phyloP scores from a whole-genome alignment of 495 filamentous ascomycete genomes.

The Penicillium atrosanguineum region DNA sequence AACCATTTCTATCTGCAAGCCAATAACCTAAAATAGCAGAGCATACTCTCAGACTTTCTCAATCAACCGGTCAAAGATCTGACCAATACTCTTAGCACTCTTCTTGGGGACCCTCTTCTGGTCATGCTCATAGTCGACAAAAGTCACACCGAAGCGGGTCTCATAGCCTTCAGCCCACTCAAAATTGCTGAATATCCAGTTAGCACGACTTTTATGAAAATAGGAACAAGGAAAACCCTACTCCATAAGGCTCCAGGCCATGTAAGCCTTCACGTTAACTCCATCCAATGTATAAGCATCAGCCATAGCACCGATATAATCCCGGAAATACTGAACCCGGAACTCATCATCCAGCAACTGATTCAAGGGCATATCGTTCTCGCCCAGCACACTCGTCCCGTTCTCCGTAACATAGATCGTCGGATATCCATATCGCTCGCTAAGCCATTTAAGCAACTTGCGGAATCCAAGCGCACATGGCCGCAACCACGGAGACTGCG shows the following conservation, averaged over 20 bases:
- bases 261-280: conserved; percentile 68
- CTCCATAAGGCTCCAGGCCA: conserved; percentile 82
- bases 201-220: conserved; percentile 1
- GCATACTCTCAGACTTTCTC: conserved; percentile 22
- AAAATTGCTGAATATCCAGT: conserved; percentile 43
- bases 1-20: not conserved
- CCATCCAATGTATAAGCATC: conserved; percentile 64
- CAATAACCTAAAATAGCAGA: not conserved
- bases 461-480: conserved; percentile 71
- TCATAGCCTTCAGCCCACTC: conserved; percentile 77
- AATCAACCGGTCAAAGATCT: conserved; percentile 56
- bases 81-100: conserved; percentile 63
- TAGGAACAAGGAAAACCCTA: conserved; percentile 17
- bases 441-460: conserved; percentile 74
- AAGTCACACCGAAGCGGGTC: conserved; percentile 78
- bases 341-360: conserved; percentile 72
- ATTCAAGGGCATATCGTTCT: conserved; percentile 69
- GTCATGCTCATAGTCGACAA: conserved; percentile 69
- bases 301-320: conserved; percentile 70
- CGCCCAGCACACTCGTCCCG: conserved; percentile 72
- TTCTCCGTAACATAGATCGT: conserved; percentile 83
- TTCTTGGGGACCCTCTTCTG: conserved; percentile 79
- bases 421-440: conserved; percentile 68
- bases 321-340: conserved; percentile 69
- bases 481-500: conserved; percentile 72